Evolutionary conservation across 768 basidiomycete species (phyloP), one percentile per base, ranked within the genome.

Genomic region (Leucogyrophana mollusca): DNA sequence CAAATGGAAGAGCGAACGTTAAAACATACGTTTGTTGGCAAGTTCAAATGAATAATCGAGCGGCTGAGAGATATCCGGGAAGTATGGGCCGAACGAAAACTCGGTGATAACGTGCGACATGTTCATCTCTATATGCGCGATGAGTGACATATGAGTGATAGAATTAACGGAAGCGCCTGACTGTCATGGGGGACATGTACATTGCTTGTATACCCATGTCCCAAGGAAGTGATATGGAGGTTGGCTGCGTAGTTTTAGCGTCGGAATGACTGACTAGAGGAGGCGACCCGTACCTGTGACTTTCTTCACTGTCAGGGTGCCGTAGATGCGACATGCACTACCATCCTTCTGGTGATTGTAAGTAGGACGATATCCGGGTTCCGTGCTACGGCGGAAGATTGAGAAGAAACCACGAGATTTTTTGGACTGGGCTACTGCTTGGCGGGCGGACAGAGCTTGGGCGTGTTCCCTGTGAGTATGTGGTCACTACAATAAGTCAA

Each of bases 1-100:
- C 39, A 25, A 30, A 30, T 30, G 13, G 27, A 45, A 49, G 49
- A 14, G 24, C 50, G 0, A 21, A 9, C 21, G 6, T 43, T 42
- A 47, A 46, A 16, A 74, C 87, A 60, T 58, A 90, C 86, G 79
- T 21, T 88, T 73, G 45, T 78, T 57, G 1, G 89, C 77, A 1
- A 83, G 56, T 62, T 95, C 89, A 49, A 88, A 88, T 1, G 90
- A 89, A 61, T 92, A 83, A 59, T 98, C 95, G 33, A 99, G 77
- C 1, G 95, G 95, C 62, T 99, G 95, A 1, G 82, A 79, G 40
- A 99, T 98, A 35, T 93, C 87, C 2, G 95, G 95, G 73, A 96
- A 97, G 72, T 87, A 85, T 2, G 94, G 90, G 1, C 95, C 95
- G 53, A 98, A 98, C 0, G 94, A 96, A 62, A 97, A 96, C 65